Conservation (phyloP, 805 yeast species). For the Lachancea meyersii region DNA sequence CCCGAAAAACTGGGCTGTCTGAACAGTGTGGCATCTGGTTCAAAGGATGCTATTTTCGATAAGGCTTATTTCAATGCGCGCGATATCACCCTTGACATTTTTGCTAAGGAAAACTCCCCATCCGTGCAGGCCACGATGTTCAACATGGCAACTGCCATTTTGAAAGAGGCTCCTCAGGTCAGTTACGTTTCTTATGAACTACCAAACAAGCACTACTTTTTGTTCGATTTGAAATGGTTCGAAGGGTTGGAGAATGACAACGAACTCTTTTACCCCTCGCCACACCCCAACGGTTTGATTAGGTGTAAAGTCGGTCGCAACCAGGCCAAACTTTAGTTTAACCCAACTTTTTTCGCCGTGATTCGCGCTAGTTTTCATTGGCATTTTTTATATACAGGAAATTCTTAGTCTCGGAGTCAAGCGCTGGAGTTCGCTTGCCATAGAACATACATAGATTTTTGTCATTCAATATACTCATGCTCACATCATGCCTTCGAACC, state of each 20-base stretch:
- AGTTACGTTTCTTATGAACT: constrained; percentile 63
- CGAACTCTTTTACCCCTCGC: constrained; percentile 80
- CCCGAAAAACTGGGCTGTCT: constrained; percentile 45
- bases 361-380: background rate
- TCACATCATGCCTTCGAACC: constrained; percentile 32
- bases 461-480: background rate
- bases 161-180: constrained; percentile 50
- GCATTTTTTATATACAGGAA: constrained; percentile 2
- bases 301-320: constrained; percentile 77
- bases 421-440: background rate
- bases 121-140: constrained; percentile 96
- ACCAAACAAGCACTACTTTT: constrained; percentile 90
- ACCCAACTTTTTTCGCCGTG: background rate
- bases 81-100: constrained; percentile 61
- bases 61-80: constrained; percentile 55
- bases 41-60: constrained; percentile 64
- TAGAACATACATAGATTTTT: background rate
- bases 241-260: constrained; percentile 75
- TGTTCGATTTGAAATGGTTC: constrained; percentile 72
- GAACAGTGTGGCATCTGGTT: constrained; percentile 42
- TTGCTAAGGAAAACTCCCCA: constrained; percentile 84
- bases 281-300: constrained; percentile 91
- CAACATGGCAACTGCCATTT: constrained; percentile 76
- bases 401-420: background rate
- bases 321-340: constrained; percentile 46